Percentiles rank a stretch among this genome's conserved stretches.
phyloP scores from a whole-genome alignment of 2,329 filamentous ascomycete genomes.

The Botrytis fabae region DNA sequence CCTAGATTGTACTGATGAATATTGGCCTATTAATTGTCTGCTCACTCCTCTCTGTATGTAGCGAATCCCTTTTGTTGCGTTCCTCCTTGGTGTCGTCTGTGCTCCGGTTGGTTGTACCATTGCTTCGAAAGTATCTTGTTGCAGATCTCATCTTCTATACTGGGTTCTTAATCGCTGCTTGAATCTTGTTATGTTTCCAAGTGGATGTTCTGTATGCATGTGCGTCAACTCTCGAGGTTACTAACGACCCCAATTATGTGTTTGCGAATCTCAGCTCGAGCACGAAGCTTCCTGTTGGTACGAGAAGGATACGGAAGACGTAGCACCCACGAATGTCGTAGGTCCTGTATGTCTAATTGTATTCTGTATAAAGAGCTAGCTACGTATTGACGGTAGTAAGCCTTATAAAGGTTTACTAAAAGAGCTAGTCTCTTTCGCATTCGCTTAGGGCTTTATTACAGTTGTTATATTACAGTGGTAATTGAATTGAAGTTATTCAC shows the following conservation, averaged over 20 bases:
- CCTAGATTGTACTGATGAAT: background rate
- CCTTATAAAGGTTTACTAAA: too few relatives aligned
- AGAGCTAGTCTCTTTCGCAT: too few relatives aligned
- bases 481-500: too few relatives aligned
- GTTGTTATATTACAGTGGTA: too few relatives aligned
- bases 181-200: too few relatives aligned
- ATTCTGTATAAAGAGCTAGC: too few relatives aligned
- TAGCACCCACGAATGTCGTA: too few relatives aligned
- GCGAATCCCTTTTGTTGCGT: background rate
- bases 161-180: background rate
- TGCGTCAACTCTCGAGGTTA: background rate
- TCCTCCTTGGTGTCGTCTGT: background rate
- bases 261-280: background rate
- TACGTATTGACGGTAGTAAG: too few relatives aligned
- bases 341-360: too few relatives aligned
- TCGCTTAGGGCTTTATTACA: too few relatives aligned
- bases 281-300: background rate
- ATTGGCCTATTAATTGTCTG: background rate
- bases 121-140: background rate
- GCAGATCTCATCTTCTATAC: background rate
- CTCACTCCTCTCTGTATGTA: background rate
- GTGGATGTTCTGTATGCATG: background rate
- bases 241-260: background rate
- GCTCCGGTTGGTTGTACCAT: background rate
- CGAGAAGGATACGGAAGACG: too few relatives aligned